These are phyloP conservation scores for Groenewaldozyma auringiensis DNA, from an alignment of 1,139 yeast genomes.

Conservation along the genomic window DNA sequence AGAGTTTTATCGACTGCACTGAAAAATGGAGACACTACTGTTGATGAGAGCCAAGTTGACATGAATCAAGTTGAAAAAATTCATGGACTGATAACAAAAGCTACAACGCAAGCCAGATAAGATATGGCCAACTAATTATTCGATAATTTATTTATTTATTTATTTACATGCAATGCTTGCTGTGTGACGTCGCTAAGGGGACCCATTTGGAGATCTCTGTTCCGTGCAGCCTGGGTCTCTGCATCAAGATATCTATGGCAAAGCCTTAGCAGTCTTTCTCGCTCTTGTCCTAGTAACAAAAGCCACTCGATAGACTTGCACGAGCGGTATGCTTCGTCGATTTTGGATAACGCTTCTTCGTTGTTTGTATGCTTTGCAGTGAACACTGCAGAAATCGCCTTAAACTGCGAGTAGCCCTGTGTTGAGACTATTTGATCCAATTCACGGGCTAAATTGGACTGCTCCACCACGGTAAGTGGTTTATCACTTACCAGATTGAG, in stretches of 20 bases:
- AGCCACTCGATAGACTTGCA: neutral
- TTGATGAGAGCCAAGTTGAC: neutral
- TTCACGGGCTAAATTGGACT: neutral
- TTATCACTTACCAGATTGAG: neutral
- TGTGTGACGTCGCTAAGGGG: neutral
- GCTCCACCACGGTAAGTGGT: neutral
- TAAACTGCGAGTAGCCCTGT: neutral
- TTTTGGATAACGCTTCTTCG: neutral
- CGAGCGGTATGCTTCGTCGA: neutral
- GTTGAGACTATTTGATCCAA: neutral
- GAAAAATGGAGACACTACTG: neutral
- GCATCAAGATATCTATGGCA: neutral
- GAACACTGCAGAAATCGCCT: neutral
- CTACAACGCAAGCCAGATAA: too few species aligned
- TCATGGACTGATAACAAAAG: neutral
- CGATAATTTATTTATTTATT: neutral
- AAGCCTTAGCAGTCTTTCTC: neutral
- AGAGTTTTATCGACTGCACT: neutral
- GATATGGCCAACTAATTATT: too few species aligned
- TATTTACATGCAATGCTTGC: neutral
- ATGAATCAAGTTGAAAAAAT: neutral
- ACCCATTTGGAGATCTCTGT: neutral
- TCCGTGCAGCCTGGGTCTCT: neutral
- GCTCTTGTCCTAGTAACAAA: neutral
- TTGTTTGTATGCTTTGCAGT: neutral